Percentiles rank a stretch among this genome's conserved stretches.
Evolutionary conservation across 495 filamentous ascomycete genomes (phyloP).

Genomic region (Annulohypoxylon moriforme): DNA sequence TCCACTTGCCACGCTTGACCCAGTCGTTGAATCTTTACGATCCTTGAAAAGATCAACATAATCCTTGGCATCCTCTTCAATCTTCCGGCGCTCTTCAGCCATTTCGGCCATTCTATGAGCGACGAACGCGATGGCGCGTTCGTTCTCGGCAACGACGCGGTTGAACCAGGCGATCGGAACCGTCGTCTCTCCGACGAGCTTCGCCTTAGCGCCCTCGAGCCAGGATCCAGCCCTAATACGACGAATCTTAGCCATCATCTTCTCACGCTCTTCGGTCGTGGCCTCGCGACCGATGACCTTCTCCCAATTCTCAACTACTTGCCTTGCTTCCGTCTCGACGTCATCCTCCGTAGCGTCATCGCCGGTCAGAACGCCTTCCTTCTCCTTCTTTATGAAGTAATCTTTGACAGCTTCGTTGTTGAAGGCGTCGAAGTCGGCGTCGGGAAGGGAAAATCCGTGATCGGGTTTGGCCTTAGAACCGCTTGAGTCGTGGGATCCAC

Average conservation of each 20-base stretch:
- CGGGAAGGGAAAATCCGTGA: conserved; percentile 23
- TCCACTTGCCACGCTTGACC: too few relatives aligned
- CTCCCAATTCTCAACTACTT: conserved; percentile 10
- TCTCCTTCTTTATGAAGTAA: conserved; percentile 6
- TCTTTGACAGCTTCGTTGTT: not conserved
- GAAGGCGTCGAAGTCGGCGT: conserved; percentile 26
- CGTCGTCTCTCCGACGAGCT: conserved; percentile 14
- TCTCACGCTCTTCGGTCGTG: conserved; percentile 9
- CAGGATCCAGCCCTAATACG: conserved; percentile 23
- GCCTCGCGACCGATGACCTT: not conserved
- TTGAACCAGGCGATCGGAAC: conserved; percentile 40
- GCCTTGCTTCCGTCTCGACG: not conserved
- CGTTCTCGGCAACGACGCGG: conserved; percentile 34
- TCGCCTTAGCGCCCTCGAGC: conserved; percentile 28
- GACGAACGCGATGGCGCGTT: conserved; percentile 5
- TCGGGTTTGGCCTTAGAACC: too few relatives aligned
- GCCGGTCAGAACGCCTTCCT: not conserved
- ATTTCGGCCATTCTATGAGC: conserved; percentile 3
- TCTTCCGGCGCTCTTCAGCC: not conserved
- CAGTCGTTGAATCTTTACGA: too few relatives aligned
- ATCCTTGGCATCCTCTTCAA: too few relatives aligned
- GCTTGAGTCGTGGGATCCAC: too few relatives aligned
- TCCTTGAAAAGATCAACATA: too few relatives aligned
- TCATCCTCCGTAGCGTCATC: conserved; percentile 2
- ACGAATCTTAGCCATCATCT: conserved; percentile 4